Percentiles rank a stretch among this genome's conserved stretches.
phyloP scores from a whole-genome alignment of 257 asterid species.

The Petunia axillaris region DNA sequence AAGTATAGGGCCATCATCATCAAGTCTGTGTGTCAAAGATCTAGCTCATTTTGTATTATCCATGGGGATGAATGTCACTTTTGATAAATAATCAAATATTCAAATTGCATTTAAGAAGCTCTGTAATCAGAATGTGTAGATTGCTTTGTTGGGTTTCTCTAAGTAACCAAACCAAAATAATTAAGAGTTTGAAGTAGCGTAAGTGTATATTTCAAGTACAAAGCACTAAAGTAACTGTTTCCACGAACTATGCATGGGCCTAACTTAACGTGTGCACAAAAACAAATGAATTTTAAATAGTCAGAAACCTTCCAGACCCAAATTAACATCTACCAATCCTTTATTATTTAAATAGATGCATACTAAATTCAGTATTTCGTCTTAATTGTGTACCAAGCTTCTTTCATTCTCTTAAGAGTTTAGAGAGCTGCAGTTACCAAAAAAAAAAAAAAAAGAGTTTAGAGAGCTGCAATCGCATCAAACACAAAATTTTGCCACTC shows the following conservation, averaged over 20 bases:
- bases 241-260: neutral
- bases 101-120: neutral
- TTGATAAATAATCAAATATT: neutral
- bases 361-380: neutral
- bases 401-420: neutral
- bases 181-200: neutral
- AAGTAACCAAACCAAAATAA: conserved; percentile 15
- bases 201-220: neutral
- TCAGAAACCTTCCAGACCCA: conserved; percentile 1
- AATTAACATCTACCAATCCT: neutral
- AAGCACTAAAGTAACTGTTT: neutral
- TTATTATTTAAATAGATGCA: neutral
- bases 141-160: neutral
- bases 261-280: neutral
- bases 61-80: neutral
- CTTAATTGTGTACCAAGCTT: neutral
- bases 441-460: too few species aligned
- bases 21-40: neutral
- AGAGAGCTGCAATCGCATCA: neutral
- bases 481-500: neutral
- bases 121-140: neutral
- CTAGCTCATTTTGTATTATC: conserved; percentile 13
- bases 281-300: neutral
- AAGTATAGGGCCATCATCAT: neutral
- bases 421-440: neutral